Evolutionary conservation across 495 filamentous ascomycete species (phyloP), one percentile per base, ranked within the genome.

Genomic region (Bombardia bombarda): DNA sequence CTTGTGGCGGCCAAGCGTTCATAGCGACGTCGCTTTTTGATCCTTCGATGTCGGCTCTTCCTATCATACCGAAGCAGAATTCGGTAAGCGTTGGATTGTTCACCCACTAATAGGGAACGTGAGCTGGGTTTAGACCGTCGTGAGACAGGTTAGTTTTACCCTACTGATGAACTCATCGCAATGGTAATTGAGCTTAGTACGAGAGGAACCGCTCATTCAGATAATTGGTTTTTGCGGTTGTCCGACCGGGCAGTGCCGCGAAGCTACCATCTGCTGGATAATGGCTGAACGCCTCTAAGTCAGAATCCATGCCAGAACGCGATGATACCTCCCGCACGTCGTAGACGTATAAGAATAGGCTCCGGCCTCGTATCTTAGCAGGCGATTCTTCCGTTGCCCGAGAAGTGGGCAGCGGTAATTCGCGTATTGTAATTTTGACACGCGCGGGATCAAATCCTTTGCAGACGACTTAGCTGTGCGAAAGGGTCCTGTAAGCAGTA

Each of bases 201-300:
- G 77, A 79, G 74, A 79, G 74, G 71, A 81, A 80, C 74, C 68
- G 70, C 69, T 74, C 61, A 78, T 79, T 81, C 72, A 74, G 70
- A 80, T 79, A 80, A 77, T 80, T 79, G 70, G 75, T 79, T 79
- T 79, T 75, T 79, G 71, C 73, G 70, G 73, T 71, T 80, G 72
- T 79, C 74, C 65, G 74, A 79, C 73, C 65, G 68, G 73, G 73
- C 72, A 80, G 68, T 80, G 72, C 70, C 66, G 65, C 68, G 68
- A 69, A 55, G 64, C 62, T 68, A 70, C 62, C 58, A 78, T 79
- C 70, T 75, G 75, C 74, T 73, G 72, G 72, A 79, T 78, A 75
- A 80, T 78, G 67, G 73, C 73, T 80, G 71, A 79, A 80, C 74
- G 73, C 74, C 71, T 80, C 70, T 79, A 79, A 77, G 74, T 78